Evolutionary conservation across 2,329 filamentous ascomycete species (phyloP), one percentile per base, ranked within the genome.

Genomic region (Fusarium keratoplasticum): DNA sequence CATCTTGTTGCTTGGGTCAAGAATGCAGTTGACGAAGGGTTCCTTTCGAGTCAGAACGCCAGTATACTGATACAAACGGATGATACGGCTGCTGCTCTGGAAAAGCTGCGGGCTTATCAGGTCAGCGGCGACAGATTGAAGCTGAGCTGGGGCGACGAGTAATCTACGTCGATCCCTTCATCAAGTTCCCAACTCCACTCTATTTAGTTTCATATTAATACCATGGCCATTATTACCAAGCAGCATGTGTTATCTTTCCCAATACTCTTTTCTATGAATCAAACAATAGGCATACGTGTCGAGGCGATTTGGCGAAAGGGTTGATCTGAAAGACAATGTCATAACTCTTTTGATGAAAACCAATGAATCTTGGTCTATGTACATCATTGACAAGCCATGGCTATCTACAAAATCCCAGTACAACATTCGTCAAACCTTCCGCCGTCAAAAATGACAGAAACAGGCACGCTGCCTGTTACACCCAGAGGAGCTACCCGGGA

Each of bases 1-100:
- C 40, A 42, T 50, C 29, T 61, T 18, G 14, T 47, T 18, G 29
- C 38, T 20, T 61, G 59, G 59, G 42, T 61, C 38, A 33, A 35
- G 42, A 61, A 61, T 14, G 59, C 59, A 11, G 59, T 61, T 16
- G 25, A 61, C 4, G 59, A 61, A 25, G 59, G 59, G 9, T 61
- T 61, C 22, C 59, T 61, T 14, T 61, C 59, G 5, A 25, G 38
- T 9, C 29, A 47, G 25, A 61, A 61, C 20, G 59, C 59, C 13
- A 47, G 59, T 18, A 61, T 61, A 4, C 27, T 61, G 27, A 47
- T 61, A 20, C 40, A 61, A 7, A 61, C 59, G 0, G 42, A 44
- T 44, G 42, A 44, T 44, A 44, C 20, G 0, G 4, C 42, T 25
- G 20, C 42, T 44, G 42, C 42, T 44, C 42, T 44, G 13, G 42